Conservation (phyloP, 352 stramenopile species). For the Saprolegnia diclina region DNA sequence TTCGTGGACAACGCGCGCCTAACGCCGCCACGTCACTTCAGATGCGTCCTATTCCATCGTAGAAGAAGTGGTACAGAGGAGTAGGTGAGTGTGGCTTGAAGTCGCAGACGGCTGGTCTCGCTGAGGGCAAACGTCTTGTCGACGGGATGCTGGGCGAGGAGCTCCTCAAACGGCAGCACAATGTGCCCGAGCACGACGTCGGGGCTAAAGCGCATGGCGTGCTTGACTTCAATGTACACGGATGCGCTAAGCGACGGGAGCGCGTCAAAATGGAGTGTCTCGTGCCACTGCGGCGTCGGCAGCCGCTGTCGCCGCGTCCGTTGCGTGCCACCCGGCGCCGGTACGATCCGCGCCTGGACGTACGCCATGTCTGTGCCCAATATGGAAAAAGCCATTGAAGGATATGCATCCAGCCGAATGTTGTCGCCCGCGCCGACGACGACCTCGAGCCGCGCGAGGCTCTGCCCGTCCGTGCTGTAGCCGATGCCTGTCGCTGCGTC, state of each 20-base stretch:
- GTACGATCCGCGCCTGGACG: neutral
- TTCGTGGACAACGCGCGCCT: neutral
- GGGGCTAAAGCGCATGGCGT: neutral
- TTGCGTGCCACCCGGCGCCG: neutral
- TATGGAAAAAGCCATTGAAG: too few relatives aligned
- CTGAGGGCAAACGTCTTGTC: neutral
- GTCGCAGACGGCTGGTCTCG: neutral
- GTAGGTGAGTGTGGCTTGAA: neutral
- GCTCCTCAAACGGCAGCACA: neutral
- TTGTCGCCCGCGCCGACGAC: neutral
- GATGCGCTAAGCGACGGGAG: neutral
- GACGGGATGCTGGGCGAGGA: neutral
- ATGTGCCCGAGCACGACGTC: constrained; percentile 2
- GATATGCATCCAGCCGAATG: neutral
- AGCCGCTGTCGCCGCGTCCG: neutral
- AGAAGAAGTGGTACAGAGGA: neutral
- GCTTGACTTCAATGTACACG: constrained; percentile 1
- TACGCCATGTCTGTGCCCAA: neutral
- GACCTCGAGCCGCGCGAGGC: neutral
- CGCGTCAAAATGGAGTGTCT: neutral
- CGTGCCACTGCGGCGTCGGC: neutral
- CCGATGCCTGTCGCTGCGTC: neutral
- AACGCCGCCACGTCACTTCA: neutral
- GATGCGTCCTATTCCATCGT: neutral
- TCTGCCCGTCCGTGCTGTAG: neutral